Evolutionary conservation across 2,329 filamentous ascomycete species (phyloP), one percentile per base, ranked within the genome.

Genomic region (Diaporthe sp.): DNA sequence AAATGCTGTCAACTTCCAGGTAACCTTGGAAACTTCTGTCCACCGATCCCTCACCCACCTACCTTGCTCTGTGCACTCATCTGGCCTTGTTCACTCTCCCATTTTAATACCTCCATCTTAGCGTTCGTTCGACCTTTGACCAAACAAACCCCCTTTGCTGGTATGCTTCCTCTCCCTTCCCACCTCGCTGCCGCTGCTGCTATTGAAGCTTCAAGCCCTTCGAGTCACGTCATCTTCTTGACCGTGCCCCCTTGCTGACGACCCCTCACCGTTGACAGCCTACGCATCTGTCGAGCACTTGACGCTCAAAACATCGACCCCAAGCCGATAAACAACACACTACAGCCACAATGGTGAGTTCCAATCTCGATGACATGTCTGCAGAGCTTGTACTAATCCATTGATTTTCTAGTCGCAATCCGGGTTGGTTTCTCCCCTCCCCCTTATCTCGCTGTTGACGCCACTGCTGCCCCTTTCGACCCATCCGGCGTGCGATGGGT

Each of bases 321-420:
- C 67, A 44, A 73, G 57, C 63, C 70, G 51, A 51, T 58, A 65
- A 61, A 49, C 63, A 65, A 47, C 65, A 47, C 58, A 44, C 22
- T 51, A 65, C 70, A 49, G 73, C 70, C 75, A 73, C 57, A 73
- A 76, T 76, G 75, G 75, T 76, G 72, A 76, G 75, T 65, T 42
- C 22, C 17, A 15, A 15, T 7, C 28, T 13, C 42, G 12, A 51
- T n/a, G 1, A 57, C 37, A 22, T 49, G 22, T 34, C 22, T 71
- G 44, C 34, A 63, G 15, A 42, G 15, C 22, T 71, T 39, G 15
- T 75, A 37, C 58, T 75, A 68, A 77, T 51, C 10, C 53, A 51
- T n/a, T 37, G 4, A 25, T 51, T 76, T 22, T 70, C 55, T 80
- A 93, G 91, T 92, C 91, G 92, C 90, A 92, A 90, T 92, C 91